Evolutionary conservation across 2,329 filamentous ascomycete species (phyloP).

Genomic region (Ophiognomonia clavigignenti-juglandacearum): DNA sequence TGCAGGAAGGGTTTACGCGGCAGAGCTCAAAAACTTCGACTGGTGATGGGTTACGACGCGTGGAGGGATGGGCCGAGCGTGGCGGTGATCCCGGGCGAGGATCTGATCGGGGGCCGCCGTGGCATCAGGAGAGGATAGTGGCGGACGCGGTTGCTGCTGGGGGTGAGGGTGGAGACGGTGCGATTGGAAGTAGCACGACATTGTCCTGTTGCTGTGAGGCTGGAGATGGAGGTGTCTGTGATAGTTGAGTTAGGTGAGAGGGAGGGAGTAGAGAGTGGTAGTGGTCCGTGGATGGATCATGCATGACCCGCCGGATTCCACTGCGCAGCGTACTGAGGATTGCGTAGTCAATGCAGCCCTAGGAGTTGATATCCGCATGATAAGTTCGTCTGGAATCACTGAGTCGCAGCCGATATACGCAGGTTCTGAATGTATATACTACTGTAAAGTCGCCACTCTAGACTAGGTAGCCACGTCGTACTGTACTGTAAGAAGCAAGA

Average conservation of each 20-base stretch:
- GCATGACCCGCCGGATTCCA: too few relatives aligned
- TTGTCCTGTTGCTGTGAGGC: background rate
- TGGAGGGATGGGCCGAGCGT: constrained; percentile 16
- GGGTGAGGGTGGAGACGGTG: constrained; percentile 10
- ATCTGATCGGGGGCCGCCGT: constrained; percentile 14
- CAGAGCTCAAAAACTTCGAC: constrained; percentile 17
- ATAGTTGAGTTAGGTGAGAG: constrained; percentile 9
- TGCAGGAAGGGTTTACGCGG: constrained; percentile 6
- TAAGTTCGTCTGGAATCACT: too few relatives aligned
- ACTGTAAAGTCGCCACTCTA: too few relatives aligned
- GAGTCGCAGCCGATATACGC: too few relatives aligned
- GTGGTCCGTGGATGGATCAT: too few relatives aligned
- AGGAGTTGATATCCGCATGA: too few relatives aligned
- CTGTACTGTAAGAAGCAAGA: too few relatives aligned
- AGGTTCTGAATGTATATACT: too few relatives aligned
- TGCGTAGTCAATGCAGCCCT: too few relatives aligned
- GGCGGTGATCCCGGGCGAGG: constrained; percentile 12
- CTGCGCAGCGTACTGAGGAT: too few relatives aligned
- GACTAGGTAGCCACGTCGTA: too few relatives aligned
- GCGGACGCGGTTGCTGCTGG: constrained; percentile 12
- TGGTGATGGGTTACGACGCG: constrained; percentile 15
- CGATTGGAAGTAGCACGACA: constrained; percentile 8
- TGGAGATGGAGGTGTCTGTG: constrained; percentile 10
- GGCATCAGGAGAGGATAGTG: constrained; percentile 13
- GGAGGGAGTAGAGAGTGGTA: too few relatives aligned